Evolutionary conservation across 2,329 filamentous ascomycete genomes (phyloP), one percentile per base, ranked within the genome.

Genomic region (Diplocarpon rosae): DNA sequence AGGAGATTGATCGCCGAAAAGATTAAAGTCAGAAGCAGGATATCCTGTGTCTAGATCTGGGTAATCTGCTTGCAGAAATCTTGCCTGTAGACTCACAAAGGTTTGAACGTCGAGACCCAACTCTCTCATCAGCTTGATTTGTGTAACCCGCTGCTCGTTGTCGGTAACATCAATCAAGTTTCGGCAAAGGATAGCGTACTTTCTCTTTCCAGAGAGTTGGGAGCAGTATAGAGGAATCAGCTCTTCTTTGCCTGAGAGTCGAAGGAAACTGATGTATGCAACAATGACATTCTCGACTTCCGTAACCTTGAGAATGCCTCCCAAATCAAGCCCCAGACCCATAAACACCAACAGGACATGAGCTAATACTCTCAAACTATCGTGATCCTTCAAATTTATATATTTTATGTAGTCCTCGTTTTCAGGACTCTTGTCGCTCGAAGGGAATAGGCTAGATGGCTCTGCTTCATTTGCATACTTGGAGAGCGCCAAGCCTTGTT

Each of bases 221-320:
- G 87, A 87, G 50, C 85, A 89, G 62, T 98, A 98, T 1, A 94
- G 69, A 0, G 92, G 89, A 44, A 95, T 83, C 34, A 92, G 67
- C 50, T 90, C 81, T 47, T 83, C 78, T 43, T 92, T 76, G 29
- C 79, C 77, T 13, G 77, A 76, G 37, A 83, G 71, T 35, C 85
- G 78, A 31, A 98, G 67, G 49, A 84, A 80, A 55, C 84, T 83
- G 44, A 93, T 83, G 61, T 96, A 96, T 3, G 78, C 80, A 1
- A 83, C 78, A 42, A 95, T 70, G 37, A 90, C 78, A 56, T 85
- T 86, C 57, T 94, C 83, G 29, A 60, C 61, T 36, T 63, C 63
- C 40, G 59, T 57, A n/a, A 58, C 56, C 20, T 60, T 61, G 47
- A 57, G 58, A 2, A 57, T 52, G 28, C 70, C 64, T 27, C 71